Percentiles rank a stretch among this genome's conserved stretches.
Evolutionary conservation across 1,284 basidiomycete species (phyloP).

Genomic region (Rhodotorula sp.): DNA sequence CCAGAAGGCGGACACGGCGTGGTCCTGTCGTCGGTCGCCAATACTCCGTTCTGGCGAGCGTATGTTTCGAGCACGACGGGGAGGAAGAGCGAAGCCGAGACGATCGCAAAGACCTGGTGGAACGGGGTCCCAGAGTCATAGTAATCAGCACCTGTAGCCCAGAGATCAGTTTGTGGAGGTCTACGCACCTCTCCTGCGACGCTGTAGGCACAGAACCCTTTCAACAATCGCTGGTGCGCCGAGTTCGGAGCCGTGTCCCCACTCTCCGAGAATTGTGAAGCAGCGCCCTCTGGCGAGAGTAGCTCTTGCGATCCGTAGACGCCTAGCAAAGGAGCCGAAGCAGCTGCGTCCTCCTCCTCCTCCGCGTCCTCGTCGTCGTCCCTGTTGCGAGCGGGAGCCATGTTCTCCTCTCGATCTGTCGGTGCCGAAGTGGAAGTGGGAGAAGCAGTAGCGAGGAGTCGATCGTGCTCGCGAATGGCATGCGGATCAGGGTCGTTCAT

Average conservation of each 20-base stretch:
- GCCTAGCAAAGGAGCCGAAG: no score
- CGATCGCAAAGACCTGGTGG: conserved; percentile 38
- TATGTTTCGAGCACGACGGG: conserved; percentile 37
- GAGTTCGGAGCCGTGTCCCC: no score
- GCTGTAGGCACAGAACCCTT: conserved; percentile 36
- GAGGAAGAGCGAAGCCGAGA: conserved; percentile 36
- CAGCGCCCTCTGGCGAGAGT: background rate
- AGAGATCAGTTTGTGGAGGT: background rate
- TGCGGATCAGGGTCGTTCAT: no score
- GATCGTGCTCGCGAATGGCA: no score
- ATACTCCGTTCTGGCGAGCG: conserved; percentile 32
- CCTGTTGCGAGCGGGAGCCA: background rate
- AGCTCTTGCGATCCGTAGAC: background rate
- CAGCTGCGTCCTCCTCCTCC: background rate
- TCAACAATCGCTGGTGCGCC: background rate
- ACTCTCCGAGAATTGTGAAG: background rate
- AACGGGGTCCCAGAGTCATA: no score
- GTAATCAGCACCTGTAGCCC: no score
- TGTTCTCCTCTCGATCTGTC: no score
- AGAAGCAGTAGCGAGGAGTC: no score
- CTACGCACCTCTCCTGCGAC: conserved; percentile 38
- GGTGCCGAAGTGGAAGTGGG: no score
- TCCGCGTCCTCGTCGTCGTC: background rate
- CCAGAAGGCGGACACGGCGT: conserved; percentile 25
- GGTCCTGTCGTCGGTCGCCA: conserved; percentile 18